Base-by-base conservation (phyloP, 2,329 filamentous ascomycete genomes). In the Epichloe baconii region DNA sequence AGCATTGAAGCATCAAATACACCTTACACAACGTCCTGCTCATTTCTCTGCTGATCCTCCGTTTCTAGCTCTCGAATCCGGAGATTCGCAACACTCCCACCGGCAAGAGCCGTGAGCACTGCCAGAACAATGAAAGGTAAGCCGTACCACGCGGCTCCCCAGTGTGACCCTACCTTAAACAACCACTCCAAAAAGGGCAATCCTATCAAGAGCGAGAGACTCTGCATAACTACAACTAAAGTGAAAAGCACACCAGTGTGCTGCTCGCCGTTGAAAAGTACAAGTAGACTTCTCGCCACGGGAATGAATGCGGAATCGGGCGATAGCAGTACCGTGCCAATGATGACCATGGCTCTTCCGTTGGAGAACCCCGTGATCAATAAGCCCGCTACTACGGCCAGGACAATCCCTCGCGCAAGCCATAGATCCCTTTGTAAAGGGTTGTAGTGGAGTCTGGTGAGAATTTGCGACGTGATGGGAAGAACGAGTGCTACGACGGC, bases 321-420 rank as follows among this genome's bases (percentile, higher is more conserved):
- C 14, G 50, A 47, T 12, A 52, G 10, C n/a, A 52, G 26, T 7
- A 48, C 21, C 11, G 50, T 52, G 14, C 50, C 50, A 14, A 44
- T 47, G 35, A 52, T 48, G 34, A 48, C 15, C 26, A 48, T 41
- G 38, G 36, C 50, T n/a, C 37, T 43, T 37, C 44, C 38, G 38
- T 43, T 44, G 38, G 50, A 43, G 19, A 52, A 34, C 3, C 50
- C 45, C 8, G 41, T 52, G 35, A 52, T 7, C 26, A 45, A 26
- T 21, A 42, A 38, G 12, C 50, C 50, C 12, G 47, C 23, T 3
- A 52, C 23, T 5, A 52, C 40, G 12, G 42, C 21, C 17, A 48
- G 12, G 35, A 36, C n/a, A 15, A 48, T 38, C 3, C 35, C 50
- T 48, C 50, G 34, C 23, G 46, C 46, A 7, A 52, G 50, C 45